These are phyloP conservation scores for Arctium lappa DNA, from an alignment of 129 eudicot genomes.

Conservation along the genomic window DNA sequence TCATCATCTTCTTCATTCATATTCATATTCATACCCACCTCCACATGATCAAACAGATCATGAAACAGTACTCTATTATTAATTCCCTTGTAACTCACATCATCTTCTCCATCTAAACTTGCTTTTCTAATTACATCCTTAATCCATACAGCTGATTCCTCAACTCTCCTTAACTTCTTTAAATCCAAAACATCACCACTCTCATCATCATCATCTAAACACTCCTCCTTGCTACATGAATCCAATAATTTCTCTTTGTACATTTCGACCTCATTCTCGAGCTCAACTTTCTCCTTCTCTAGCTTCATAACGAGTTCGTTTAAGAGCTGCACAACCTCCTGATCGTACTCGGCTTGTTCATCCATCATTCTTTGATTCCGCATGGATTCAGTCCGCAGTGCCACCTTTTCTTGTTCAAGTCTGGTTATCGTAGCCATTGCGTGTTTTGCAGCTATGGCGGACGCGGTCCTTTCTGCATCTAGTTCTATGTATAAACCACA, in stretches of 20 bases:
- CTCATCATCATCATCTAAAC: conserved; percentile 13
- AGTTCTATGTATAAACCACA: conserved; percentile 38
- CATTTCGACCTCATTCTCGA: conserved; percentile 45
- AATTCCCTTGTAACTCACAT: neutral
- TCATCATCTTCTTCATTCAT: conserved; percentile 5
- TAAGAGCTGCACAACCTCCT: conserved; percentile 46
- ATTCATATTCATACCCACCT: neutral
- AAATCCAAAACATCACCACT: neutral
- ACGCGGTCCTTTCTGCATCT: conserved; percentile 52
- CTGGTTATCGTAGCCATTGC: conserved; percentile 58
- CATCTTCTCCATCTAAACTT: conserved; percentile 8
- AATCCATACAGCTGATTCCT: conserved; percentile 41
- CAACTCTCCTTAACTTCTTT: conserved; percentile 27
- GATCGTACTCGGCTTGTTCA: conserved; percentile 61
- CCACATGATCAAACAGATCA: neutral
- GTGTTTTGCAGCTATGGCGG: conserved; percentile 47
- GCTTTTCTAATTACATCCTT: conserved; percentile 20
- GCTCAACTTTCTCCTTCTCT: conserved; percentile 43
- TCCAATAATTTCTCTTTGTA: conserved; percentile 31
- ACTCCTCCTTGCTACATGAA: conserved; percentile 21
- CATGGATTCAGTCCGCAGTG: conserved; percentile 51
- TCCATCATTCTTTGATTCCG: conserved; percentile 57
- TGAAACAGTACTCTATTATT: neutral
- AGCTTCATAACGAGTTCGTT: conserved; percentile 48
- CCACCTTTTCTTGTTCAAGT: conserved; percentile 54